Evolutionary conservation across 1,284 basidiomycete genomes (phyloP).

Genomic region (Meira nashicola): DNA sequence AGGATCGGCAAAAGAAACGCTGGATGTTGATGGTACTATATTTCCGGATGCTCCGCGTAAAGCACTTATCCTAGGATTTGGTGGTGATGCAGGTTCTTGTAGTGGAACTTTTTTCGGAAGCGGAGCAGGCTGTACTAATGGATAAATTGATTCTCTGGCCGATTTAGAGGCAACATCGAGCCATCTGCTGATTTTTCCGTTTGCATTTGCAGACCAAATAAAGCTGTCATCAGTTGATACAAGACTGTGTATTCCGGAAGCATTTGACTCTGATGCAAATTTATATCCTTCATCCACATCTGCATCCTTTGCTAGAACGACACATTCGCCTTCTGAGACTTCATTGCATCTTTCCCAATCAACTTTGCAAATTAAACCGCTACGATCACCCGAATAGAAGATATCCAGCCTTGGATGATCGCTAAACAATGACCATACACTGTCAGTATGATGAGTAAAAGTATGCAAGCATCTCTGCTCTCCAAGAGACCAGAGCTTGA

Average conservation of each 20-base stretch:
- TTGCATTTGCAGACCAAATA: constrained; percentile 85
- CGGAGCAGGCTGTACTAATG: constrained; percentile 12
- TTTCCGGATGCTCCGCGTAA: not conserved
- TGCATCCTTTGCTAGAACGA: constrained; percentile 59
- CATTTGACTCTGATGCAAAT: constrained; percentile 33
- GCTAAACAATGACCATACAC: constrained; percentile 88
- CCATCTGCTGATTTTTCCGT: constrained; percentile 78
- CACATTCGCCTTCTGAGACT: constrained; percentile 79
- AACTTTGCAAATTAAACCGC: constrained; percentile 80
- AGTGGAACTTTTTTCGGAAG: not conserved
- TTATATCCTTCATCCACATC: not conserved
- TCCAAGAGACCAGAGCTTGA: constrained; percentile 89
- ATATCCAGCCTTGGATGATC: constrained; percentile 79
- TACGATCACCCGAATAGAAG: constrained; percentile 93
- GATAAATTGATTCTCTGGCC: constrained; percentile 32
- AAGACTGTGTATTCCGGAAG: constrained; percentile 72
- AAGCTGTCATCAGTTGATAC: constrained; percentile 76
- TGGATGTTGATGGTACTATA: not conserved
- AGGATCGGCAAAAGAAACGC: constrained; percentile 6
- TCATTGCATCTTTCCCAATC: constrained; percentile 78
- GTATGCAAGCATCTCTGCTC: constrained; percentile 87
- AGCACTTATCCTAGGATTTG: not conserved
- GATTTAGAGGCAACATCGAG: constrained; percentile 56
- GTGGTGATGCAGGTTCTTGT: not conserved
- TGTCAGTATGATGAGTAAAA: constrained; percentile 89